Evolutionary conservation across 495 filamentous ascomycete genomes (phyloP), one percentile per base, ranked within the genome.

Genomic region (Tuber umbilicatum): DNA sequence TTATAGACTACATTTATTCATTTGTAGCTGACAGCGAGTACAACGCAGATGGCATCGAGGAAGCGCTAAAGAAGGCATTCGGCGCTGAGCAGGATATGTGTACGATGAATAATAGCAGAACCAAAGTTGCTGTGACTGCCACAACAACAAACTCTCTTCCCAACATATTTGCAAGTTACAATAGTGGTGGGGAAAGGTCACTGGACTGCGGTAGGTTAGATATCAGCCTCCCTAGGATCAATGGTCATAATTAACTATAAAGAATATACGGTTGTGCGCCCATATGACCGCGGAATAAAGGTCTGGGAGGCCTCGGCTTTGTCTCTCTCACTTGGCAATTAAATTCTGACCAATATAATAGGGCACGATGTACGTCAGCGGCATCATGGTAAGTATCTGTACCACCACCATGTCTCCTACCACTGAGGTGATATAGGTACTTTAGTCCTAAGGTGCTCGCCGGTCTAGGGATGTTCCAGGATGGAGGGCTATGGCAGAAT

Each of bases 401-500:
- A n/a, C 17, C 5, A 17, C 17, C 2, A 21, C 0, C 5, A 0
- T 6, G 19, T 2, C 43, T n/a, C 17, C 17, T 12, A 0, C 17
- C 5, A 5, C 19, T 47, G 43, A 47, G 43, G 43, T 5, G 5
- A 47, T 23, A 47, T 21, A 47, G 45, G 45, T 84, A 77, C 70
- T 85, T 84, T 73, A 70, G 68, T 23, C 78, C 83, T 5, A 83
- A 83, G 60, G 27, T 69, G 39, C 77, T 85, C 12, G 69, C 76
- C 17, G 81, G 81, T 1, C 71, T 85, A 41, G 82, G 82, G 7
- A 79, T 79, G 0, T 82, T 85, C 38, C 83, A 85, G 76, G 84
- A 85, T 73, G 83, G 78, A 19, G 84, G 83, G 0, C 78, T 83
- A n/a, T 73, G 77, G 2, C 76, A 83, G 35, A 85, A 85, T 69